Evolutionary conservation across 2,329 filamentous ascomycete species (phyloP).

Genomic region (Botrytis hyacinthi): DNA sequence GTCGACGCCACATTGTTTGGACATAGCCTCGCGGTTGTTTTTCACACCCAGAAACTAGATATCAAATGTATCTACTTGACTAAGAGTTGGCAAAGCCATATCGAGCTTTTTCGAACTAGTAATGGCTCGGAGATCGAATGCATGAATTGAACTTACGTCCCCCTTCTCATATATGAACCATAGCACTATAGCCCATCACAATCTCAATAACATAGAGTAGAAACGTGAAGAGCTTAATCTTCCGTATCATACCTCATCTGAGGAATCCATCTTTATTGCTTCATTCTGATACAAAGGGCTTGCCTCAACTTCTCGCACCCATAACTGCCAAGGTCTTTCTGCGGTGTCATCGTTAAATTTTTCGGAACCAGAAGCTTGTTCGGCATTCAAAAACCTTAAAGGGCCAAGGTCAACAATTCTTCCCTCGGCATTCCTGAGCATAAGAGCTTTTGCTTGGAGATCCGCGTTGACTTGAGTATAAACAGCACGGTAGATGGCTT

Average conservation of each 20-base stretch:
- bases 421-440: slow-evolving; percentile 23
- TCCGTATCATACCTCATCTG: slow-evolving; percentile 1
- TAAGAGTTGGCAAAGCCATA: background rate
- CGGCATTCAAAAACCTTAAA: slow-evolving; percentile 25
- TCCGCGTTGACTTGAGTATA: slow-evolving; percentile 47
- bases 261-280: background rate
- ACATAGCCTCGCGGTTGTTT: background rate
- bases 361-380: slow-evolving; percentile 30
- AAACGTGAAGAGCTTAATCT: background rate
- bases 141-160: background rate
- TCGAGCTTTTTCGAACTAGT: background rate
- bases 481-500: slow-evolving; percentile 44
- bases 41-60: background rate
- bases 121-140: background rate
- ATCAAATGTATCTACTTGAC: background rate
- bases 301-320: slow-evolving; percentile 36
- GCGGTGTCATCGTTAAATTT: slow-evolving; percentile 35
- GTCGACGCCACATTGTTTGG: slow-evolving; percentile 11
- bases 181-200: slow-evolving; percentile 1
- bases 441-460: slow-evolving; percentile 43
- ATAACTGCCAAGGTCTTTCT: slow-evolving; percentile 37
- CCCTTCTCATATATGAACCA: background rate
- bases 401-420: background rate
- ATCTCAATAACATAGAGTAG: background rate
- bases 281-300: slow-evolving; percentile 31